Percentiles rank a stretch among this genome's conserved stretches.
phyloP scores from a whole-genome alignment of 140 eudicot genomes.

The Bidens hawaiensis region DNA sequence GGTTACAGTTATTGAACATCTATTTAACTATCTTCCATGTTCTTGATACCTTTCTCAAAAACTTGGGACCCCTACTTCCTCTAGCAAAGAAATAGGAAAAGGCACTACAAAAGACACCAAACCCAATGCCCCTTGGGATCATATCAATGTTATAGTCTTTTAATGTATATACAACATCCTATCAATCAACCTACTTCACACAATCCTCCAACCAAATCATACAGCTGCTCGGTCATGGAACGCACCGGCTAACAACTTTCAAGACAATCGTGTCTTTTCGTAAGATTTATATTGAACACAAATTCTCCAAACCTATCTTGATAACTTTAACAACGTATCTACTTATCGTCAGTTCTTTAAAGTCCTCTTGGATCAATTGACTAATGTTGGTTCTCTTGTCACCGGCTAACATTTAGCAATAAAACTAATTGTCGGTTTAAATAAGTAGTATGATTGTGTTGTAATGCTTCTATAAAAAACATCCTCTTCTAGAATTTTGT shows the following conservation, averaged over 20 bases:
- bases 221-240: too few relatives aligned
- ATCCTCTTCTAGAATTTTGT: not conserved
- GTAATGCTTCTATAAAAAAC: not conserved
- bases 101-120: too few relatives aligned
- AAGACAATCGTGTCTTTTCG: not conserved
- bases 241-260: not conserved
- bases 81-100: too few relatives aligned
- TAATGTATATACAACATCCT: too few relatives aligned
- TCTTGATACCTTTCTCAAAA: too few relatives aligned
- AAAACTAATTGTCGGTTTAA: not conserved
- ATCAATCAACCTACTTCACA: too few relatives aligned
- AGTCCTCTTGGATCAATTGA: not conserved
- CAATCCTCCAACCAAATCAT: too few relatives aligned
- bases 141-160: too few relatives aligned
- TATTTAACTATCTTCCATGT: too few relatives aligned
- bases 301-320: not conserved
- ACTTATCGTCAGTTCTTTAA: not conserved
- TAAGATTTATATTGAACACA: not conserved
- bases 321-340: not conserved
- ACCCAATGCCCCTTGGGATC: too few relatives aligned
- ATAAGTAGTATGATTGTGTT: not conserved
- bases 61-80: too few relatives aligned
- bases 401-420: not conserved
- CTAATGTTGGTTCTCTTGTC: not conserved
- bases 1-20: too few relatives aligned